Evolutionary conservation across 768 basidiomycete species (phyloP), one percentile per base, ranked within the genome.

Genomic region (Clitopilus passeckerianus): DNA sequence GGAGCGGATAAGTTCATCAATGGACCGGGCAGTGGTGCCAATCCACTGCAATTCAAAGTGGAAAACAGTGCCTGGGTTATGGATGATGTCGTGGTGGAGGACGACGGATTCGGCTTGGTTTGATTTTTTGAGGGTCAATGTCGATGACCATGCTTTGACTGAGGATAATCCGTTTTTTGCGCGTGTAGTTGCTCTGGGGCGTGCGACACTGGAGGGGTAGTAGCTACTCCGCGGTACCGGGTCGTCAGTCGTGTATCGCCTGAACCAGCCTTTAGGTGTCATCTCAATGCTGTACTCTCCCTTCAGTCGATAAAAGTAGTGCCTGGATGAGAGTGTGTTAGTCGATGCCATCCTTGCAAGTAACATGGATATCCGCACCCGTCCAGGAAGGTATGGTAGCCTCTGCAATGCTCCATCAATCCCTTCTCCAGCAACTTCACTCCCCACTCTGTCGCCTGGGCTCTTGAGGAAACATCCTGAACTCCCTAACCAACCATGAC

Each of bases 41-140:
- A 98, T 89, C 96, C 97, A 99, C 61, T 96, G 92, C 27, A 99
- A 79, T 72, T 99, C 95, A 66, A 98, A 95, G 71, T 98, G 96
- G 75, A 97, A 97, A 60, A 91, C 92, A 27, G 90, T 96, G n/a
- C 80, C 84, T 0, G 93, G 91, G 67, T 98, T 98, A 71, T 98
- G 96, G 56, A 96, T 90, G 59, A 97, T 85, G 72, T 98, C 97
- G 71, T 95, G 87, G 69, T 98, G 95, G 23, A 98, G 78, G 30
- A 95, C 81, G 16, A 92, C 90, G 2, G 87, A 83, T 72, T 97
- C 95, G 0, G 93, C 91, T 65, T 93, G 89, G 70, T 92, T 89
- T 66, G 91, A 94, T 50, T 50, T 50, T 82, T 87, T 91, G 73
- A 43, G 23, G 83, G 68, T 95, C 93, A 53, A 93, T 80, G 67